A percentile compares a stretch with the other conserved stretches of the same genome.
Conservation (phyloP, 2,329 filamentous ascomycete genomes). For the Trichoderma gracile region DNA sequence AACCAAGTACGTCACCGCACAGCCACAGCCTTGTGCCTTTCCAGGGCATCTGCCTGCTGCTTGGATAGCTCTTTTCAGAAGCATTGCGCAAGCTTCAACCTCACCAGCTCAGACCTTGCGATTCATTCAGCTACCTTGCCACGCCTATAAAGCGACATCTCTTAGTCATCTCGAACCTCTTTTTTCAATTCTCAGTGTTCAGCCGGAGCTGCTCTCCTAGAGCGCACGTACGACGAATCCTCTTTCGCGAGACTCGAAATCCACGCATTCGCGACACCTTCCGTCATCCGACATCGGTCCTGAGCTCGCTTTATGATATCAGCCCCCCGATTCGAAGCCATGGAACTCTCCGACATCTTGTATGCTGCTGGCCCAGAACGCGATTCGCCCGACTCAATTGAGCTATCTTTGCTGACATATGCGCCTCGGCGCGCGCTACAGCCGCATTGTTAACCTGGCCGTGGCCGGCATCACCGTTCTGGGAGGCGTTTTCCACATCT, state of each 20-base stretch:
- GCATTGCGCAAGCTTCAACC: constrained; percentile 20
- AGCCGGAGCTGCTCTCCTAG: neutral
- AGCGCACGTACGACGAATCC: constrained; percentile 4
- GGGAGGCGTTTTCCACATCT: constrained; percentile 76
- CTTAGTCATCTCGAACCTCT: neutral
- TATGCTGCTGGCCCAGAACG: neutral
- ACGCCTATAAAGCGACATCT: neutral
- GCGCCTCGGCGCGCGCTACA: constrained; percentile 42
- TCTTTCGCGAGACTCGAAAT: constrained; percentile 14
- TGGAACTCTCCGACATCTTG: constrained; percentile 26
- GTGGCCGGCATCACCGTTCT: constrained; percentile 85
- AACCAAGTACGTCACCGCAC: constrained; percentile 19
- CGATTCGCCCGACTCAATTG: neutral
- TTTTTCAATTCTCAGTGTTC: neutral
- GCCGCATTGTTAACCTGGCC: constrained; percentile 91
- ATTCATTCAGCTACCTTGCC: neutral
- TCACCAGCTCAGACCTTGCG: neutral
- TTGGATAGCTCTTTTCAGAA: neutral
- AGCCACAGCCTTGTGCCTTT: constrained; percentile 13
- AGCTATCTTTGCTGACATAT: constrained; percentile 10
- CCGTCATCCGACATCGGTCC: neutral
- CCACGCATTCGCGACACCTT: constrained; percentile 10
- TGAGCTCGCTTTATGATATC: neutral
- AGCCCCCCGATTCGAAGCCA: neutral
- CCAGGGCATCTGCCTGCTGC: neutral